These are phyloP conservation scores for Gloeophyllum trabeum DNA, from an alignment of 768 basidiomycete genomes.

Conservation along the genomic window DNA sequence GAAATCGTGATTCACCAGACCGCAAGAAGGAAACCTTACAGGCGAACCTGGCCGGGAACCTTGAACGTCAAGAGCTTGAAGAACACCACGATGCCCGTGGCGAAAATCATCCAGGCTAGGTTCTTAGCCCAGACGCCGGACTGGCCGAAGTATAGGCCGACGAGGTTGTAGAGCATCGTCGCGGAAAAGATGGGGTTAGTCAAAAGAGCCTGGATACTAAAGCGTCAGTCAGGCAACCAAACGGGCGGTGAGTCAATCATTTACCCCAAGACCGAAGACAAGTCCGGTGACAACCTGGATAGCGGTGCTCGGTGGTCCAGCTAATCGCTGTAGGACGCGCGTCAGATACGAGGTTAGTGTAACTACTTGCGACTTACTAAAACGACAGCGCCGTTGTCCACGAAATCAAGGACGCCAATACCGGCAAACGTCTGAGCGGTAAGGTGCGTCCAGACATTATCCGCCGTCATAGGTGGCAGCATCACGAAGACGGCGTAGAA, in stretches of 20 bases:
- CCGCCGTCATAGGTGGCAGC: slow-evolving; percentile 18
- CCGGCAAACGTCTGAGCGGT: slow-evolving; percentile 30
- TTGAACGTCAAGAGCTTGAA: too few species aligned
- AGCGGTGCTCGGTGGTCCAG: not conserved
- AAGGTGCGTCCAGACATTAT: slow-evolving; percentile 24
- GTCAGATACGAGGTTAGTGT: too few species aligned
- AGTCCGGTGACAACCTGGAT: not conserved
- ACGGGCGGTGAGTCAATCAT: too few species aligned
- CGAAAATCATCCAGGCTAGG: not conserved
- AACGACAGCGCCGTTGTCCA: slow-evolving; percentile 18
- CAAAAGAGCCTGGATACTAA: not conserved
- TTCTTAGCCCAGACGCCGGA: not conserved
- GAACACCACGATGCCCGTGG: not conserved
- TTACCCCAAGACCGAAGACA: slow-evolving; percentile 1
- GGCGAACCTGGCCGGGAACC: too few species aligned
- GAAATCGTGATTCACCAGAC: too few species aligned
- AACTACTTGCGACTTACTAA: slow-evolving; percentile 11
- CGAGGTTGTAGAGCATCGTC: not conserved
- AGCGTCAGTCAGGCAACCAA: not conserved
- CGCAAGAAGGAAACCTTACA: too few species aligned
- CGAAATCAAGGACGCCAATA: slow-evolving; percentile 20
- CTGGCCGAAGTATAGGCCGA: not conserved
- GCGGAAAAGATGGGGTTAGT: not conserved
- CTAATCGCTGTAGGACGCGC: not conserved
- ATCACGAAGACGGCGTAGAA: slow-evolving; percentile 23